phyloP scores from a whole-genome alignment of 352 stramenopile species.

The Phytophthora ramorum region DNA sequence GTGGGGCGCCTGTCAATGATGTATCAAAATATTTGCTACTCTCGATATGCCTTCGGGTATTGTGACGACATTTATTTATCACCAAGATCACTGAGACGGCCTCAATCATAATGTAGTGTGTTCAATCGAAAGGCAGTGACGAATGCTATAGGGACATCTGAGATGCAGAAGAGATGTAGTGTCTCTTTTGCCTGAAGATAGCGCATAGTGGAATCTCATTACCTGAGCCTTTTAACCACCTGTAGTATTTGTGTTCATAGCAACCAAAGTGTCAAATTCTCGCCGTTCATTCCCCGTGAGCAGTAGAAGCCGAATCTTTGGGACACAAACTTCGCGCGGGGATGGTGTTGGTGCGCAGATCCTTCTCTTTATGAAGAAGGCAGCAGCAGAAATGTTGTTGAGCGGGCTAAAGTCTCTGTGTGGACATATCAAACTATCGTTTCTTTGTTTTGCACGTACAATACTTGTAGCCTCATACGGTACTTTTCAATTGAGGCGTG shows the following conservation, averaged over 20 bases:
- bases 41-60: slow-evolving; percentile 68
- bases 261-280: too few species aligned
- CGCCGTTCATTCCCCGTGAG: slow-evolving; percentile 66
- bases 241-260: too few species aligned
- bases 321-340: slow-evolving; percentile 54
- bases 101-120: slow-evolving; percentile 11
- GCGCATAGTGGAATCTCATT: slow-evolving; percentile 91
- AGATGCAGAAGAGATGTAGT: slow-evolving; percentile 48
- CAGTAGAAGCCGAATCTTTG: slow-evolving; percentile 92
- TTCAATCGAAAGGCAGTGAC: slow-evolving; percentile 67
- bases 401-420: slow-evolving; percentile 41
- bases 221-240: slow-evolving; percentile 90
- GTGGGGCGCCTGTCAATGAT: slow-evolving; percentile 69
- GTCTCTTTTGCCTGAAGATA: slow-evolving; percentile 71
- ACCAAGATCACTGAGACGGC: slow-evolving; percentile 93
- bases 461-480: too few species aligned
- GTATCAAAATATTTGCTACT: slow-evolving; percentile 92
- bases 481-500: too few species aligned
- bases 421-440: slow-evolving; percentile 41
- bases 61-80: slow-evolving; percentile 89
- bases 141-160: slow-evolving; percentile 93
- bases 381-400: slow-evolving; percentile 77
- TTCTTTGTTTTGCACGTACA: too few species aligned
- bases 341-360: slow-evolving; percentile 34
- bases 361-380: slow-evolving; percentile 46